phyloP scores from a whole-genome alignment of 805 yeast genomes.

The Cyberlindnera mycetangii region DNA sequence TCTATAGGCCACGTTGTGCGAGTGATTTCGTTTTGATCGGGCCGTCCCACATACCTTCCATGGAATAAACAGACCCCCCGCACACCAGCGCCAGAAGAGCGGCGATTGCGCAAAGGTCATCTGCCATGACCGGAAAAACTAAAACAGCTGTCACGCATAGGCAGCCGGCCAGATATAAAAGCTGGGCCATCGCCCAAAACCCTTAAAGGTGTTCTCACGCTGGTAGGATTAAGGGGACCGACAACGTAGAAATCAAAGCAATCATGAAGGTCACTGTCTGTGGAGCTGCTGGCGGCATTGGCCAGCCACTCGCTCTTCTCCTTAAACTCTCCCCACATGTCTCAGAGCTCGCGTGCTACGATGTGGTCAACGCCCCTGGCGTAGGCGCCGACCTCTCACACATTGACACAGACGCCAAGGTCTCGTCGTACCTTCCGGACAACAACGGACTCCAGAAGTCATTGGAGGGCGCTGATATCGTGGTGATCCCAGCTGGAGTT shows the following conservation, averaged over 20 bases:
- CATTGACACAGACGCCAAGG: slow-evolving; percentile 69
- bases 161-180: neutral
- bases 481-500: slow-evolving; percentile 86
- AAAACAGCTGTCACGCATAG: neutral
- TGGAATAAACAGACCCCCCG: too few relatives aligned
- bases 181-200: neutral
- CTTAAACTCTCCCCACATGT: slow-evolving; percentile 71
- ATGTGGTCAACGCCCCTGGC: slow-evolving; percentile 75
- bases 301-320: slow-evolving; percentile 64
- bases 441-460: slow-evolving; percentile 68
- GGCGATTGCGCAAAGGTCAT: neutral
- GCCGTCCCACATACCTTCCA: too few relatives aligned
- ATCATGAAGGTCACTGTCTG: slow-evolving; percentile 63
- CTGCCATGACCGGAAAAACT: neutral
- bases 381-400: slow-evolving; percentile 80
- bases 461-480: slow-evolving; percentile 75
- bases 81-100: neutral
- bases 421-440: slow-evolving; percentile 63
- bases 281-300: slow-evolving; percentile 88
- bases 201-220: too few relatives aligned
- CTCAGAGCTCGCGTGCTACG: slow-evolving; percentile 67
- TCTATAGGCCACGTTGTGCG: too few relatives aligned
- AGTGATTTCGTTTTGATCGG: too few relatives aligned
- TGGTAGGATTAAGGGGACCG: too few relatives aligned
- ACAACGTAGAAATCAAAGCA: neutral